Evolutionary conservation across 331 rosid genomes (phyloP).

Genomic region (Saraca asoca): DNA sequence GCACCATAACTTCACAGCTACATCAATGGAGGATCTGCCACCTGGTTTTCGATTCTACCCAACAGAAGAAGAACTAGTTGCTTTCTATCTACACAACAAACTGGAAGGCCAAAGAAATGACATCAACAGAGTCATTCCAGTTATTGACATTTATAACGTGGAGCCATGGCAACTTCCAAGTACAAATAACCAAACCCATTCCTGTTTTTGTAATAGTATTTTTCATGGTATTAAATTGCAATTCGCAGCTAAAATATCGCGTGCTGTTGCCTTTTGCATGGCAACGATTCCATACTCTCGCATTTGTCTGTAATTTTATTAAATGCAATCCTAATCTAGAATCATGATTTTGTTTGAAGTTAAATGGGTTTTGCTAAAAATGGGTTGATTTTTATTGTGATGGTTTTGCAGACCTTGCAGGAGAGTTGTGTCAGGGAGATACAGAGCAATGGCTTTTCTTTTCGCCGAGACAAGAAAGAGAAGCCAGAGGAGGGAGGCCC

Average conservation of each 20-base stretch:
- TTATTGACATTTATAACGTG: slow-evolving; percentile 51
- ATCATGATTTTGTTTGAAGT: background rate
- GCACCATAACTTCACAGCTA: background rate
- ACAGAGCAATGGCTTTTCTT: slow-evolving; percentile 95
- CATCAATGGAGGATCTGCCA: slow-evolving; percentile 40
- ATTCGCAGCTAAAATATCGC: too few relatives aligned
- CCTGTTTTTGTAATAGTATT: background rate
- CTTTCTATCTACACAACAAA: slow-evolving; percentile 68
- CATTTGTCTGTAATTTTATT: too few relatives aligned
- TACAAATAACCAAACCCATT: slow-evolving; percentile 13
- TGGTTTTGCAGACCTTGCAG: slow-evolving; percentile 59
- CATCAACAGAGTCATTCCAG: slow-evolving; percentile 54
- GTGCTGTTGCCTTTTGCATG: too few relatives aligned
- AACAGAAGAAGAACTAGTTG: slow-evolving; percentile 75
- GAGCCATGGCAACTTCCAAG: slow-evolving; percentile 85
- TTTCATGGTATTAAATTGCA: too few relatives aligned
- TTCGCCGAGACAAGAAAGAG: slow-evolving; percentile 67
- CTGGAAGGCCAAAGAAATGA: slow-evolving; percentile 47
- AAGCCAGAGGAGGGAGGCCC: slow-evolving; percentile 81
- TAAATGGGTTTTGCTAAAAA: background rate
- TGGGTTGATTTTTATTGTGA: background rate
- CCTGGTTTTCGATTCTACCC: slow-evolving; percentile 87
- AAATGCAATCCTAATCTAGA: too few relatives aligned
- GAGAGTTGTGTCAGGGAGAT: slow-evolving; percentile 64
- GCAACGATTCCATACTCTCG: too few relatives aligned